Evolutionary conservation across 805 yeast genomes (phyloP).

Genomic region (Candida insectalens): DNA sequence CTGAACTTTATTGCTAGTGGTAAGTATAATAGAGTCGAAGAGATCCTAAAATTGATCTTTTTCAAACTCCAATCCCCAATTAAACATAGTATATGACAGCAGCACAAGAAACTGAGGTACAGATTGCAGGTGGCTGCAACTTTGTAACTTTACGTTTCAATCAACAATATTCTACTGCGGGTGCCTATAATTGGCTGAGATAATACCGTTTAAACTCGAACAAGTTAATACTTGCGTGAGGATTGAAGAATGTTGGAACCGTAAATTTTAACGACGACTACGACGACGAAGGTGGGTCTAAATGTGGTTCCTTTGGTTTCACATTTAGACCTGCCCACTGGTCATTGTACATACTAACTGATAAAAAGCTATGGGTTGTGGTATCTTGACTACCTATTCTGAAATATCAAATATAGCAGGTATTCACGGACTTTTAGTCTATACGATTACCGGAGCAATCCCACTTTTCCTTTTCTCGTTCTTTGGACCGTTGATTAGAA

Average conservation of each 20-base stretch:
- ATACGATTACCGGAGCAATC: conserved; percentile 67
- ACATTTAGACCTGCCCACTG: background rate
- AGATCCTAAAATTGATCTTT: conserved; percentile 1
- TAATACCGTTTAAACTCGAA: conserved; percentile 71
- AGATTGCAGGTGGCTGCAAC: too few species aligned
- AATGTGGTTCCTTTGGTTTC: background rate
- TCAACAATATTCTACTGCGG: conserved; percentile 35
- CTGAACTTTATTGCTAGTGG: conserved; percentile 88
- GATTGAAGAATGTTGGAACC: conserved; percentile 30
- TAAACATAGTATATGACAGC: too few species aligned
- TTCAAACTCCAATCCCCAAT: too few species aligned
- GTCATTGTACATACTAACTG: conserved; percentile 1
- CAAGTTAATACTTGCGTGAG: conserved; percentile 83
- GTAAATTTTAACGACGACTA: background rate
- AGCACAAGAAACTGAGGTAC: background rate
- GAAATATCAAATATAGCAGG: conserved; percentile 83
- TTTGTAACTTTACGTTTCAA: too few species aligned
- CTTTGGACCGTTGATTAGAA: conserved; percentile 73
- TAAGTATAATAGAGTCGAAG: too few species aligned
- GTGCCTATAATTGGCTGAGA: conserved; percentile 55
- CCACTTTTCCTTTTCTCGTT: conserved; percentile 81
- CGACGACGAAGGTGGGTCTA: too few species aligned
- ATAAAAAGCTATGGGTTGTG: conserved; percentile 74
- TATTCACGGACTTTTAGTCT: conserved; percentile 77
- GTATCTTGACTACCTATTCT: conserved; percentile 76